Base-by-base conservation (phyloP, 2,329 filamentous ascomycete species). In the Aureobasidium pullulans region DNA sequence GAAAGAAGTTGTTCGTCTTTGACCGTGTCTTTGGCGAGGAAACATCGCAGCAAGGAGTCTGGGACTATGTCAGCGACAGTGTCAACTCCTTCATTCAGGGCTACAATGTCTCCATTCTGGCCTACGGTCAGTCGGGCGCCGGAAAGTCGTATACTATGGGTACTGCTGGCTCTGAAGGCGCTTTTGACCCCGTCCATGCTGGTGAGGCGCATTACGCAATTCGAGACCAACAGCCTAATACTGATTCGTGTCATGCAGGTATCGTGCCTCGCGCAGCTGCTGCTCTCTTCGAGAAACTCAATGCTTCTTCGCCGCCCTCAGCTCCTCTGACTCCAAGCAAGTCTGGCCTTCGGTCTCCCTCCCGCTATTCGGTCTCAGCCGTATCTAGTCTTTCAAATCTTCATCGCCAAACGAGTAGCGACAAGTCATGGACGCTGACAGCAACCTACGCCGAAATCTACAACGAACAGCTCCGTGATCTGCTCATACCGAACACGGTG, bases 61-160 rank as follows among this genome's bases (percentile, higher is more conserved):
- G 93, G 89, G 89, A 96, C 48, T 99, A 99, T 69, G 79, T 99
- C 50, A 84, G 84, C 63, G 94, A 99, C 66, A 95, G 91, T 67
- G 88, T 97, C 66, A 84, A 81, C 66, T 89, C 92, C 2, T 99
- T 99, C 67, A 79, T 94, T 1, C 90, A 96, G 70, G 94, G 94
- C 58, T 99, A 97, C 82, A 99, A 99, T 83, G 94, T 99, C 61
- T 99, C 94, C 3, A 84, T 99, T 52, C 79, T 99, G 67, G 94
- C 94, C 49, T 99, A 99, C 69, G 94, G 94, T 65, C 94, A 99
- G 77, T 99, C 94, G 31, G 94, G 94, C 60, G 91, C 94, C 10
- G 94, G 94, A 66, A 99, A 99, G 76, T 97, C 93, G 2, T 97
- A 96, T 71, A 99, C 94, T 0, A 99, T 99, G 94, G 94, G 94